phyloP scores from a whole-genome alignment of 768 basidiomycete genomes.

The Kwoniella dendrophila region DNA sequence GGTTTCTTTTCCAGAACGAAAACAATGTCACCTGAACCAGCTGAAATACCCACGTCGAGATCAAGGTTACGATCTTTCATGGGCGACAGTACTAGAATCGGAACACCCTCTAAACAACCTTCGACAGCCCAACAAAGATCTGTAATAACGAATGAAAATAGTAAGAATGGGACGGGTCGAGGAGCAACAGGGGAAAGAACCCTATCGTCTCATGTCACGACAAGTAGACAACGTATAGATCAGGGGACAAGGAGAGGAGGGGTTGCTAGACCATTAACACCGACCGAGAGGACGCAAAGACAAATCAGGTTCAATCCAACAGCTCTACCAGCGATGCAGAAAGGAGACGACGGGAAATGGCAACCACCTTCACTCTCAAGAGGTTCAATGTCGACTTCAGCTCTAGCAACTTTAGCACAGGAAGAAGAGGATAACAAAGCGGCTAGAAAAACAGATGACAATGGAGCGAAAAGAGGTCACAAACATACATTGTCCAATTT shows the following conservation, averaged over 20 bases:
- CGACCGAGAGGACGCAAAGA: conserved; percentile 14
- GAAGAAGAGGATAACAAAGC: conserved; percentile 15
- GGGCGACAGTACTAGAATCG: conserved; percentile 12
- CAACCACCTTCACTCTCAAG: conserved; percentile 47
- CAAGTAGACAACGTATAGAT: background rate
- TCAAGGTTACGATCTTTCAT: conserved; percentile 27
- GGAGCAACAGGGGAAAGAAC: conserved; percentile 13
- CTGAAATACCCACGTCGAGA: background rate
- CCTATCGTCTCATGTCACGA: conserved; percentile 13
- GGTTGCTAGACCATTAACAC: background rate
- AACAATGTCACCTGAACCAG: conserved; percentile 27
- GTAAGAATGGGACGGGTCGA: background rate
- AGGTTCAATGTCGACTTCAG: conserved; percentile 48
- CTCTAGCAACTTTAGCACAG: conserved; percentile 14
- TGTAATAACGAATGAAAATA: background rate
- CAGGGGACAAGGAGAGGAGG: conserved; percentile 1
- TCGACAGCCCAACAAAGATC: background rate
- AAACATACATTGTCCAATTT: conserved; percentile 23
- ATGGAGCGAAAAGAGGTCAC: conserved; percentile 8
- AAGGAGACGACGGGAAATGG: conserved; percentile 46
- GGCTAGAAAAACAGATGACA: conserved; percentile 5
- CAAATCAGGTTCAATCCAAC: conserved; percentile 29
- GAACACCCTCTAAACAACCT: background rate
- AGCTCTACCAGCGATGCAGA: conserved; percentile 36
- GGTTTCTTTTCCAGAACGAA: conserved; percentile 26